Evolutionary conservation across 169 alveolate species (phyloP), one percentile per base, ranked within the genome.

Genomic region (Plasmodium sp.): DNA sequence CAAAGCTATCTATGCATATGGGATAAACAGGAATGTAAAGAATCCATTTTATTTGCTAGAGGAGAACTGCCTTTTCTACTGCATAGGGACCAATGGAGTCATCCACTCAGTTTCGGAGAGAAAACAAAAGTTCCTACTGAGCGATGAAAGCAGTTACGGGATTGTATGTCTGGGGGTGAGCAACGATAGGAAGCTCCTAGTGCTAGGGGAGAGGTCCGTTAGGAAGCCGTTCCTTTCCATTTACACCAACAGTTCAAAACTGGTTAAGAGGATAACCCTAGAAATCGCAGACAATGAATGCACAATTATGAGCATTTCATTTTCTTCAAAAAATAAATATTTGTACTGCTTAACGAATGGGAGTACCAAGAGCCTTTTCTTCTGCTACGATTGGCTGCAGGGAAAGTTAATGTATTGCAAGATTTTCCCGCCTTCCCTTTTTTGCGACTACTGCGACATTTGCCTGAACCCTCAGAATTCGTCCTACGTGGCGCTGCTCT

Each of bases 291-390:
- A 90, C 45, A 90, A 90, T 90, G 92, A 62, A 43, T 80, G 94
- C 73, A 81, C 33, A 67, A 90, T 90, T 80, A 74, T 81, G 94
- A 79, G 81, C 22, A 51, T 90, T 67, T 39, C 43, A 5, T 90
- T 90, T 90, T 90, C 94, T 7, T 81, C 94, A 31, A 90, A 90
- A 71, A 90, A 90, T 90, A 90, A 90, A 90, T 90, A 90, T 43
- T 3, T 90, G 43, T 90, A 90, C 81, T 90, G 94, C 72, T 34
- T 90, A 81, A 90, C 94, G 36, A 90, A 81, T 90, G 94, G 92
- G 39, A 80, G 58, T 56, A 90, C 94, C 36, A 90, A 90, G 74
- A 90, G 94, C 83, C 83, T 90, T 45, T 90, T 90, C 73, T 81
- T 90, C 74, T 90, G 94, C 67, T 90, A 90, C 83, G 94, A 90